Evolutionary conservation across 1,284 basidiomycete species (phyloP).

Genomic region (Amylostereum chailletii): DNA sequence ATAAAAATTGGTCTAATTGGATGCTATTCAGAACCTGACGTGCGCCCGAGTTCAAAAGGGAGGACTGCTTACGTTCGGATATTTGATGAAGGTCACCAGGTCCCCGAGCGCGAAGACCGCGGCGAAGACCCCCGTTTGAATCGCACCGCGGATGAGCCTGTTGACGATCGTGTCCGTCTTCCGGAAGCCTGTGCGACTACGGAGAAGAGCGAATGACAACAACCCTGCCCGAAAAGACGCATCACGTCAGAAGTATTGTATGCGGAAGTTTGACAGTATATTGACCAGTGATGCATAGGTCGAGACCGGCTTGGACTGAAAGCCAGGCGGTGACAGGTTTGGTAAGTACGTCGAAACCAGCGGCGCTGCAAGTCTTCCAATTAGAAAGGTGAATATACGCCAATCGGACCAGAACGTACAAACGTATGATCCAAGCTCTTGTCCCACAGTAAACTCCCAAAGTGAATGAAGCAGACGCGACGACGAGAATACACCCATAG

Average conservation of each 20-base stretch:
- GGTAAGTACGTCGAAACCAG: slow-evolving; percentile 15
- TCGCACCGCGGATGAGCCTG: slow-evolving; percentile 35
- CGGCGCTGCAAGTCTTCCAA: slow-evolving; percentile 16
- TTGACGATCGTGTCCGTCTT: slow-evolving; percentile 36
- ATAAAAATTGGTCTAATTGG: slow-evolving; percentile 26
- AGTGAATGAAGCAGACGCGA: slow-evolving; percentile 27
- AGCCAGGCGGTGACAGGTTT: slow-evolving; percentile 30
- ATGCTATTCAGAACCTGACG: slow-evolving; percentile 2
- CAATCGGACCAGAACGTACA: slow-evolving; percentile 20
- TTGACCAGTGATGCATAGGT: slow-evolving; percentile 31
- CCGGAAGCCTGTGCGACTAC: slow-evolving; percentile 34
- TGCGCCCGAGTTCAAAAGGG: neutral
- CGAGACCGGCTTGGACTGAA: slow-evolving; percentile 28
- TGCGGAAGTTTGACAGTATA: too few species aligned
- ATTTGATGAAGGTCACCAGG: slow-evolving; percentile 27
- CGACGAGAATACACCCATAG: slow-evolving; percentile 20
- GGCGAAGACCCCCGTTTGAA: slow-evolving; percentile 38
- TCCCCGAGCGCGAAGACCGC: slow-evolving; percentile 35
- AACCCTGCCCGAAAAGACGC: slow-evolving; percentile 12
- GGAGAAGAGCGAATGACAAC: slow-evolving; percentile 26
- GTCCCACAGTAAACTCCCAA: slow-evolving; percentile 29
- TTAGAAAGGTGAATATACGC: neutral
- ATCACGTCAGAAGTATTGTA: neutral
- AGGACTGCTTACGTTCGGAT: slow-evolving; percentile 8
- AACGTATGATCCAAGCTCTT: slow-evolving; percentile 25